Conservation (phyloP, 2,329 filamentous ascomycete species). For the Cordyceps farinosa region DNA sequence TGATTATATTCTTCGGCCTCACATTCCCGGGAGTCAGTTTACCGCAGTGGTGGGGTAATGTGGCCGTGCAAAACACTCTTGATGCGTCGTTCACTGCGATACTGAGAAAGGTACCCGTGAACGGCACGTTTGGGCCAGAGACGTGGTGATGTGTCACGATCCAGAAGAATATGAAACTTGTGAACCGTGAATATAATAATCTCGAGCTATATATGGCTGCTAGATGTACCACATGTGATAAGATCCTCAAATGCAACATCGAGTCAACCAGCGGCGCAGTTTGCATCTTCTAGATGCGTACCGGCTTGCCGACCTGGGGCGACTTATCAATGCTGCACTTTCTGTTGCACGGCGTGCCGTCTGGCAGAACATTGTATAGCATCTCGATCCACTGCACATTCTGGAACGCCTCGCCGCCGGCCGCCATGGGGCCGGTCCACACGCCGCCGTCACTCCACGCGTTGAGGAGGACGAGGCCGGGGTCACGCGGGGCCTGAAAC, state of each 20-base stretch:
- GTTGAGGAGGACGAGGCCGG: slow-evolving; percentile 51
- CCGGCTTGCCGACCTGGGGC: slow-evolving; percentile 35
- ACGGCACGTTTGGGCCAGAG: slow-evolving; percentile 31
- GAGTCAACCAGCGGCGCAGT: neutral
- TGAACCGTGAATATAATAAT: neutral
- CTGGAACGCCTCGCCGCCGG: slow-evolving; percentile 46
- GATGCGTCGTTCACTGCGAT: slow-evolving; percentile 26
- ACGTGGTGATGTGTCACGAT: slow-evolving; percentile 26
- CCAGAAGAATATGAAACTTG: neutral
- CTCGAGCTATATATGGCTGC: neutral
- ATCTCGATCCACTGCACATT: slow-evolving; percentile 61
- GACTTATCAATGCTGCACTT: slow-evolving; percentile 42
- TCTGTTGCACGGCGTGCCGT: slow-evolving; percentile 27
- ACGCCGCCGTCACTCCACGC: slow-evolving; percentile 56
- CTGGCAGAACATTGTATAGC: slow-evolving; percentile 39
- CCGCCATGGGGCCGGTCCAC: slow-evolving; percentile 55
- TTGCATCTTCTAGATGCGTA: slow-evolving; percentile 24
- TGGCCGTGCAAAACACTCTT: slow-evolving; percentile 38
- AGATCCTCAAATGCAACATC: neutral
- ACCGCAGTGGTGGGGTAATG: slow-evolving; percentile 50
- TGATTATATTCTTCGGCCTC: slow-evolving; percentile 29
- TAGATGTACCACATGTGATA: neutral
- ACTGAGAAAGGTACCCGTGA: slow-evolving; percentile 24
- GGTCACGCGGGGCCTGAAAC: slow-evolving; percentile 52
- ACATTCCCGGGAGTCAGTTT: slow-evolving; percentile 34